Base-by-base conservation (phyloP, 495 filamentous ascomycete genomes). In the Xylaria intraflava region DNA sequence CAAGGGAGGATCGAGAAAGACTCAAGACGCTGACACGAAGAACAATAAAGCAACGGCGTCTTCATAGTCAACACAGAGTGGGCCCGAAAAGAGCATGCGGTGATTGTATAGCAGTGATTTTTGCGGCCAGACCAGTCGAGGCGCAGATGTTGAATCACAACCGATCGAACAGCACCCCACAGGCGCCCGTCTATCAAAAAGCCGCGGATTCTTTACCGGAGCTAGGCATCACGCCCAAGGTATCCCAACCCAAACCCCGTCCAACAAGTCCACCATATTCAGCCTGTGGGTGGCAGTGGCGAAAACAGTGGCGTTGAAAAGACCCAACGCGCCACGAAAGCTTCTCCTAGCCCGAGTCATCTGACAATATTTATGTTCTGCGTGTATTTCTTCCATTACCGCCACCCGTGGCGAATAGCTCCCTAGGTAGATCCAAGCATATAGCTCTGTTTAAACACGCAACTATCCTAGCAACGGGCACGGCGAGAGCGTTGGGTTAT, bases 381-480 rank as follows among this genome's bases (percentile, higher is more conserved):
- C 88, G 78, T 11, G 76, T 83, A n/a, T 45, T 57, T 69, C 9
- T 82, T 78, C 3, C 82, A 85, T 51, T 80, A 86, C 10, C 58
- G 70, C 1, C 84, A 83, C 12, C 66, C 95, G 17, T 62, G 67
- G 8, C 72, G 82, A 51, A 77, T 87, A 61, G 68, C 89, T 3
- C 86, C 89, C 0, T 69, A 70, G 38, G 64, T 65, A 0, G 61
- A 61, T 2, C 71, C 93, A 12, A 72, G 64, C 20, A 75, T 83
- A 23, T 68, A 90, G 29, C 79, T 82, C 0, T 96, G 90, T 60
- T 64, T 69, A 31, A 66, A 72, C 12, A 89, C 84, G n/a, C 74
- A 88, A 16, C 70, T 96, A 38, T 98, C 91, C 66, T 95, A 88
- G 88, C 95, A 96, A 83, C 79, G 6, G 90, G 95, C 72, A 94